Evolutionary conservation across 2,329 filamentous ascomycete species (phyloP).

Genomic region (Hypoxylon sp.): DNA sequence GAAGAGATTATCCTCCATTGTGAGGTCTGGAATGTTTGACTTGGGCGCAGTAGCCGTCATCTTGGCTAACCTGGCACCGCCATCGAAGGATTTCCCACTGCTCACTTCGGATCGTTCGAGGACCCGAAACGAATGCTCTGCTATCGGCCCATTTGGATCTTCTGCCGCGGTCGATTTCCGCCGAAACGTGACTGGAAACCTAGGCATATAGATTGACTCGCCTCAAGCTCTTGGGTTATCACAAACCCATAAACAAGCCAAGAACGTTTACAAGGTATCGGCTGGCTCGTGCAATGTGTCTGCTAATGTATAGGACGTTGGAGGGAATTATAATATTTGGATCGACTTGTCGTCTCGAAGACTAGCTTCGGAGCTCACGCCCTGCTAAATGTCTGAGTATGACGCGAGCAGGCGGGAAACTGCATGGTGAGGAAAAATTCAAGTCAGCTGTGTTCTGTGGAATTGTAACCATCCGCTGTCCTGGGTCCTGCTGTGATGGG

Average conservation of each 20-base stretch:
- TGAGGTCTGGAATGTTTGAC: constrained; percentile 57
- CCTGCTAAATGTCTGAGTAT: constrained; percentile 42
- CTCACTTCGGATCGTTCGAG: constrained; percentile 67
- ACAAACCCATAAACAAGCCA: constrained; percentile 50
- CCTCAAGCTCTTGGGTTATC: constrained; percentile 41
- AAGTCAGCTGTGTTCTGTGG: constrained; percentile 54
- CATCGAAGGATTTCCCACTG: constrained; percentile 66
- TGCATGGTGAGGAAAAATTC: constrained; percentile 56
- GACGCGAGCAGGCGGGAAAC: constrained; percentile 54
- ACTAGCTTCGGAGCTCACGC: constrained; percentile 30
- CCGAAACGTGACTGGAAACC: constrained; percentile 73
- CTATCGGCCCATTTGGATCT: constrained; percentile 66
- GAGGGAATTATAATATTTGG: constrained; percentile 22
- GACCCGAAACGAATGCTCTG: constrained; percentile 71
- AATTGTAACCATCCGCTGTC: constrained; percentile 50
- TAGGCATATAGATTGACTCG: constrained; percentile 69
- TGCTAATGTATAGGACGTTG: constrained; percentile 25
- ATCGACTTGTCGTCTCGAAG: constrained; percentile 35
- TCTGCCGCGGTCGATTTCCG: constrained; percentile 73
- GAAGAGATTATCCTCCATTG: constrained; percentile 71
- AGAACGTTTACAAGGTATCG: constrained; percentile 29
- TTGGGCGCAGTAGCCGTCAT: constrained; percentile 59
- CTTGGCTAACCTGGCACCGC: constrained; percentile 62
- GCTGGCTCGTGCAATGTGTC: constrained; percentile 27
- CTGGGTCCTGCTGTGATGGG: constrained; percentile 42